Percentiles rank a stretch among this genome's conserved stretches.
Conservation (phyloP, 352 stramenopile species). For the Poterioochromonas sp. region DNA sequence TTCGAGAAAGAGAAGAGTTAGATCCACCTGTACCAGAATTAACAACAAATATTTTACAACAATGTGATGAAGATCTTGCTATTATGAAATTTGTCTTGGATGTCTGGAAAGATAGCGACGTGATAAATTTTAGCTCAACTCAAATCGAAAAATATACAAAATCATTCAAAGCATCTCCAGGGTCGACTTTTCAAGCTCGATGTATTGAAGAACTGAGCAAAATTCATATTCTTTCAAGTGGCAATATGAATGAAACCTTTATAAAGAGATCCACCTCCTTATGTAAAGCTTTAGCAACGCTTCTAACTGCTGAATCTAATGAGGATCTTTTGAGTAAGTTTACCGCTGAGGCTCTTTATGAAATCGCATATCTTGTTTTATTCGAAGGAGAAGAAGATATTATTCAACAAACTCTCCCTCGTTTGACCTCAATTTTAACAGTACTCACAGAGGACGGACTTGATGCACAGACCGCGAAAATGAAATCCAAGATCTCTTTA, state of each 20-base stretch:
- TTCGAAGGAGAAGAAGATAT: background rate
- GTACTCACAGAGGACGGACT: background rate
- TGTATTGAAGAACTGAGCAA: background rate
- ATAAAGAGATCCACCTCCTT: constrained; percentile 4
- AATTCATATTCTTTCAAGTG: background rate
- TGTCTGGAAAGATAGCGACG: constrained; percentile 6
- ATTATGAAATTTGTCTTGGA: background rate
- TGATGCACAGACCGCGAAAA: no score
- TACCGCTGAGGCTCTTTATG: background rate
- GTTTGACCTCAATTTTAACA: background rate
- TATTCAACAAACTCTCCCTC: background rate
- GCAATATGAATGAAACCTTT: constrained; percentile 25
- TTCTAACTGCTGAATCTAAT: background rate
- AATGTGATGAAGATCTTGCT: constrained; percentile 9
- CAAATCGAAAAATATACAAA: background rate
- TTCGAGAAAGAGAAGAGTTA: constrained; percentile 27
- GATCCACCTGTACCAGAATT: constrained; percentile 16
- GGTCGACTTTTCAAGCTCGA: background rate
- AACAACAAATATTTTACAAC: background rate
- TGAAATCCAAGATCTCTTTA: background rate
- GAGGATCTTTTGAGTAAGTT: background rate
- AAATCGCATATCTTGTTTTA: background rate
- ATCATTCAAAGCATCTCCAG: background rate
- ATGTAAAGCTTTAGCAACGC: background rate
- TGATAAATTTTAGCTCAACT: background rate